These are phyloP conservation scores for Mycena floridula DNA, from an alignment of 768 basidiomycete genomes.

Conservation along the genomic window DNA sequence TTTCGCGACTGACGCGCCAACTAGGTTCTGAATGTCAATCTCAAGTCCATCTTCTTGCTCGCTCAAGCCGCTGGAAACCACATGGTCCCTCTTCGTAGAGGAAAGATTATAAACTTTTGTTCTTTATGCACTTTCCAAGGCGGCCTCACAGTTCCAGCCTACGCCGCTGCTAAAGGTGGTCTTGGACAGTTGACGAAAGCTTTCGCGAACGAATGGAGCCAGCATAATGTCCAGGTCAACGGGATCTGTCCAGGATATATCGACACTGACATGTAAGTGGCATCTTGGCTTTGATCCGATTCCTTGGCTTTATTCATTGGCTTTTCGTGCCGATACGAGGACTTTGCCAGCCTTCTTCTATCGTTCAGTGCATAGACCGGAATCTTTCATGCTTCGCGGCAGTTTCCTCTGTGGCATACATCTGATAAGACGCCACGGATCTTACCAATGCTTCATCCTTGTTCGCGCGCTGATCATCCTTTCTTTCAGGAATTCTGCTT, in stretches of 20 bases:
- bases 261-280: conserved; percentile 74
- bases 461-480: conserved; percentile 1
- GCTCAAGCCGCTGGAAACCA: conserved; percentile 84
- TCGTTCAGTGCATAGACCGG: too few relatives aligned
- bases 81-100: conserved; percentile 67
- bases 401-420: too few relatives aligned
- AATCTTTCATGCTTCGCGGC: too few relatives aligned
- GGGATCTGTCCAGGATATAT: conserved; percentile 87
- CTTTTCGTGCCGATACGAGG: too few relatives aligned
- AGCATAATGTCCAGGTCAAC: conserved; percentile 84
- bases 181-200: conserved; percentile 84
- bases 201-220: conserved; percentile 90
- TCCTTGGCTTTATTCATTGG: too few relatives aligned
- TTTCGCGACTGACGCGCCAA: not conserved
- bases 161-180: conserved; percentile 88
- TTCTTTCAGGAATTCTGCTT: conserved; percentile 18
- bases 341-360: too few relatives aligned
- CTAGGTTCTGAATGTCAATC: conserved; percentile 81
- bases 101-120: conserved; percentile 72
- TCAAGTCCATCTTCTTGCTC: conserved; percentile 83
- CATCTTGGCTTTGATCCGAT: not conserved
- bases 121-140: conserved; percentile 59
- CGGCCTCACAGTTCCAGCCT: conserved; percentile 77
- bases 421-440: too few relatives aligned
- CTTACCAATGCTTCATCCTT: too few relatives aligned